Evolutionary conservation across 306 rosid genomes (phyloP), one percentile per base, ranked within the genome.

Genomic region (Argentina anserina): DNA sequence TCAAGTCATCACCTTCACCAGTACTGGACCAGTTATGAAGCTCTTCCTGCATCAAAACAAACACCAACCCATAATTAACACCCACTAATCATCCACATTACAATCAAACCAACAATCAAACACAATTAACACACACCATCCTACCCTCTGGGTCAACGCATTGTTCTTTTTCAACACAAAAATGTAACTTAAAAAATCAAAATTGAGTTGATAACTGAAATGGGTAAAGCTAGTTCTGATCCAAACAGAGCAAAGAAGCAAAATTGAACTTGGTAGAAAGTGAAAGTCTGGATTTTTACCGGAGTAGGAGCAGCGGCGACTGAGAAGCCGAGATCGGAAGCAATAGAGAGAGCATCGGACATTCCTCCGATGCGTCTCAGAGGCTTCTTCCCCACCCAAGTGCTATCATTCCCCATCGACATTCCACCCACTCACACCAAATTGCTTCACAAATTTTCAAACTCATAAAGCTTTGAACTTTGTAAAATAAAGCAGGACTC

Each of bases 321-420:
- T 36, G 92, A 81, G 86, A 81, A 93, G 39, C 98, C 96, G 6
- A 93, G 98, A 83, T 90, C 96, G 10, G 92, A 83, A 14, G 98
- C 98, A 36, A 93, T 86, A 25, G 97, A 87, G 61, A 91, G 92
- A 40, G 96, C 97, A 72, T 87, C 92, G 0, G 94, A 81, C 98
- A 93, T 93, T 60, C 97, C 97, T 56, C 97, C 96, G 34, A 86
- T 84, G 65, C 94, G 94, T 69, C 92, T 90, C 66, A 86, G 74
- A 40, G 97, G 96, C 81, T 90, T 93, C 87, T 85, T 89, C 63
- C 98, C 96, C 15, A 91, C 97, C 97, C 94, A 89, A 63, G 85
- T 81, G 1, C 85, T 81, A 67, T 91, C 96, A 23, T 71, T 85
- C 49, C 81, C 89, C 94, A 87, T 87, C 65, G 90, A 89, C 88